Conservation (phyloP, 108 stramenopile species). For the Craspedostauros australis region DNA sequence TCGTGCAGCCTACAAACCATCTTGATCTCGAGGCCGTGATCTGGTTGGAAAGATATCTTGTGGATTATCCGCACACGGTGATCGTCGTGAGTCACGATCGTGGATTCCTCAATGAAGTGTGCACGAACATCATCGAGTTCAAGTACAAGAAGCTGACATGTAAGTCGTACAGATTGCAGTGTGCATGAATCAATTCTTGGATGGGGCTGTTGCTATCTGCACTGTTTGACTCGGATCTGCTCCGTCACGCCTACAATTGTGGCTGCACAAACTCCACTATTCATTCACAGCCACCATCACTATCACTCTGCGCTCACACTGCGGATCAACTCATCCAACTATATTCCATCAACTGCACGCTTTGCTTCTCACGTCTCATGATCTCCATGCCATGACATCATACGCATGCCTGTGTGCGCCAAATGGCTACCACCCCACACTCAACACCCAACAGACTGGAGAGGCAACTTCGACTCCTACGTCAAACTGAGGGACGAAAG, state of each 20-base stretch:
- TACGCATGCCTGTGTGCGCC: not conserved
- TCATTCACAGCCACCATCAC: too few species aligned
- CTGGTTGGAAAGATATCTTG: conserved; percentile 90
- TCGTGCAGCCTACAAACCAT: conserved; percentile 47
- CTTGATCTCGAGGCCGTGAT: conserved; percentile 93
- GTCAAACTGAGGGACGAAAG: conserved; percentile 81
- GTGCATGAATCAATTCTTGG: not conserved
- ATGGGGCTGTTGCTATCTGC: conserved; percentile 3
- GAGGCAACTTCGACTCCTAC: conserved; percentile 93
- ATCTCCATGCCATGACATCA: too few species aligned
- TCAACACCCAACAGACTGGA: conserved; percentile 79
- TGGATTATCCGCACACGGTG: conserved; percentile 80
- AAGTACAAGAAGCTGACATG: conserved; percentile 68
- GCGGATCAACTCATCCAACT: too few species aligned
- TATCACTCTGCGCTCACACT: too few species aligned
- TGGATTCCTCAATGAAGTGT: conserved; percentile 91
- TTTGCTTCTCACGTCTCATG: too few species aligned
- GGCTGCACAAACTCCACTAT: conserved; percentile 37
- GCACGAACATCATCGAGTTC: conserved; percentile 88
- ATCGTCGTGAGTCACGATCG: conserved; percentile 96
- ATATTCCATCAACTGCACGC: too few species aligned
- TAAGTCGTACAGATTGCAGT: conserved; percentile 1
- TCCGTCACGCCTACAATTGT: conserved; percentile 24
- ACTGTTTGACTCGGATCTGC: not conserved
- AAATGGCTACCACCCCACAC: not conserved